phyloP scores from a whole-genome alignment of 1,284 basidiomycete species.

The Ustilago esculenta region DNA sequence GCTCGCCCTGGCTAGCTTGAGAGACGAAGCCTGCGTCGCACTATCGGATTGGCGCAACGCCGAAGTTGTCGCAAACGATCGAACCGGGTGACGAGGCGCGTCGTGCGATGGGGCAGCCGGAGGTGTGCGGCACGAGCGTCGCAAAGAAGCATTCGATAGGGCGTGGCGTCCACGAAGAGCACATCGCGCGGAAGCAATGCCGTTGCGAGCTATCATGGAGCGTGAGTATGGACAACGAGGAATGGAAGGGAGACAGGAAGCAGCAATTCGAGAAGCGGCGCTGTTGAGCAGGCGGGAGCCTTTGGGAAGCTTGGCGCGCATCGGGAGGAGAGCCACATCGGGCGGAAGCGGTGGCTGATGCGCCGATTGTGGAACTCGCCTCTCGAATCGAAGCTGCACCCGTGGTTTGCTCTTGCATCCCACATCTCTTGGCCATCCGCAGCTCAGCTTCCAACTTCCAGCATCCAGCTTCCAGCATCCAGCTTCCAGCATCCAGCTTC shows the following conservation, averaged over 20 bases:
- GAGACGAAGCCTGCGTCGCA: not conserved
- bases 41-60: not conserved
- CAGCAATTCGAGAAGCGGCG: not conserved
- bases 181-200: too few species aligned
- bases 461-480: too few species aligned
- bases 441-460: too few species aligned
- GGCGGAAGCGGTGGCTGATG: too few species aligned
- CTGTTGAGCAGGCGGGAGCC: constrained; percentile 8
- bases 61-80: not conserved
- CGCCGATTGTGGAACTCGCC: too few species aligned
- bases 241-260: too few species aligned
- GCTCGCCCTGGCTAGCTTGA: not conserved
- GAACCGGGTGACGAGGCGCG: not conserved
- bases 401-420: too few species aligned
- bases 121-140: not conserved
- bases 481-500: too few species aligned
- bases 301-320: too few species aligned
- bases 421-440: too few species aligned
- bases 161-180: not conserved
- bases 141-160: not conserved
- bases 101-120: not conserved
- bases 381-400: too few species aligned
- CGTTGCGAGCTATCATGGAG: constrained; percentile 7
- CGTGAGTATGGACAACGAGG: not conserved
- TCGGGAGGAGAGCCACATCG: too few species aligned